phyloP scores from a whole-genome alignment of 2,329 filamentous ascomycete genomes.

The Cryphonectria parasitica region DNA sequence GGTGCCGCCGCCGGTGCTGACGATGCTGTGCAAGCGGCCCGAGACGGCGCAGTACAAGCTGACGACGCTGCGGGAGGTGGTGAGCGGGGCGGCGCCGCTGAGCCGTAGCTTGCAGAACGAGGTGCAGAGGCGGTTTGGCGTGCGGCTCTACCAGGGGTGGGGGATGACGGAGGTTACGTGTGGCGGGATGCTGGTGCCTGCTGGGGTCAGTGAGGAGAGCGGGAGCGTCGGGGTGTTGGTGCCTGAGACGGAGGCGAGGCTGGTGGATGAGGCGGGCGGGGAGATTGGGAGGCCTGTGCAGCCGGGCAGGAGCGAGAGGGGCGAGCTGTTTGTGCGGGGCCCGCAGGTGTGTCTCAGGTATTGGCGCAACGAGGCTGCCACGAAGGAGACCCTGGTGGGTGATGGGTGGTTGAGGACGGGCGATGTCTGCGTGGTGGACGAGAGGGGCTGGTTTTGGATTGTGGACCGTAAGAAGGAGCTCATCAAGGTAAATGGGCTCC shows the following conservation, averaged over 20 bases:
- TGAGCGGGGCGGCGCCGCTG: slow-evolving; percentile 58
- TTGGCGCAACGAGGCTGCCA: slow-evolving; percentile 60
- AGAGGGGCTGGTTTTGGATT: slow-evolving; percentile 50
- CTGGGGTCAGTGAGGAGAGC: slow-evolving; percentile 42
- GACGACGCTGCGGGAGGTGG: slow-evolving; percentile 49
- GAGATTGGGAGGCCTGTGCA: slow-evolving; percentile 43
- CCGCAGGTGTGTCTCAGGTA: slow-evolving; percentile 64
- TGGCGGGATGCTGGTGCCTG: slow-evolving; percentile 47
- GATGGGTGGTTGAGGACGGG: slow-evolving; percentile 65
- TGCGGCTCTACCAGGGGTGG: slow-evolving; percentile 57
- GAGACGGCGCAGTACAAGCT: slow-evolving; percentile 57
- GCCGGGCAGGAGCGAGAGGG: slow-evolving; percentile 44
- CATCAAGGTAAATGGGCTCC: slow-evolving; percentile 22
- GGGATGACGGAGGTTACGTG: slow-evolving; percentile 63
- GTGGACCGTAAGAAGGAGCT: slow-evolving; percentile 57
- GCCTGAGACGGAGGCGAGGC: slow-evolving; percentile 57
- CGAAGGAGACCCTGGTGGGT: slow-evolving; percentile 50
- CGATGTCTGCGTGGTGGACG: slow-evolving; percentile 41
- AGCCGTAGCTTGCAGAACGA: slow-evolving; percentile 48
- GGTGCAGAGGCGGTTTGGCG: slow-evolving; percentile 47
- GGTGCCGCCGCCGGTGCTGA: slow-evolving; percentile 61
- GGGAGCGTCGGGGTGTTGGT: slow-evolving; percentile 56
- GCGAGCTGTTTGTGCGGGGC: slow-evolving; percentile 58
- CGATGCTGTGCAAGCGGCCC: slow-evolving; percentile 63
- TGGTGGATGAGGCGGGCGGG: slow-evolving; percentile 56